Evolutionary conservation across 2,329 filamentous ascomycete genomes (phyloP).

Genomic region (Ophiocordyceps camponoti-floridani): DNA sequence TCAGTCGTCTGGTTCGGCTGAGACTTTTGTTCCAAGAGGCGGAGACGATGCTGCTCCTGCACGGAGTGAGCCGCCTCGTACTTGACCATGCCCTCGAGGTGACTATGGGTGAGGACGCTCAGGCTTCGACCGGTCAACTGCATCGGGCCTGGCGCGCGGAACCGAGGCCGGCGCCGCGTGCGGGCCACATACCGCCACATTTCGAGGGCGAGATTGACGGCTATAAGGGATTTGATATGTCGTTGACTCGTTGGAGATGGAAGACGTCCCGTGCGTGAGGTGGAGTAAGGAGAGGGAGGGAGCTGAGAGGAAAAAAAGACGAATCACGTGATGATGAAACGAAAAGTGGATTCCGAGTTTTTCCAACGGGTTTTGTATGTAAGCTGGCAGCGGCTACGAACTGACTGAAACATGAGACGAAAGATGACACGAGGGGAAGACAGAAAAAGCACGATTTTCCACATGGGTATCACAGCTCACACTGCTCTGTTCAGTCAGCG

Average conservation of each 20-base stretch:
- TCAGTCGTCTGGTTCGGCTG: slow-evolving; percentile 3
- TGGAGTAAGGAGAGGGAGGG: too few relatives aligned
- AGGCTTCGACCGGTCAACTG: not conserved
- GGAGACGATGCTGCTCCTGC: slow-evolving; percentile 16
- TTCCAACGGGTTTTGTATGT: too few relatives aligned
- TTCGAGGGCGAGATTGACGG: not conserved
- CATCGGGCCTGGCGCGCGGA: not conserved
- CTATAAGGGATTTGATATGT: not conserved
- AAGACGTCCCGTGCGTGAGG: too few relatives aligned
- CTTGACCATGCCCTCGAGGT: slow-evolving; percentile 11
- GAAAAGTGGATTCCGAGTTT: too few relatives aligned
- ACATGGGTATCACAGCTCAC: too few relatives aligned
- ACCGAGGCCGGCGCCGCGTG: not conserved
- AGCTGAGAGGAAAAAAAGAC: too few relatives aligned
- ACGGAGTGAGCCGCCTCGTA: slow-evolving; percentile 14
- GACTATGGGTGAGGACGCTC: slow-evolving; percentile 11
- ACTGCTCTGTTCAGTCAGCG: too few relatives aligned
- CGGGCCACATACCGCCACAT: not conserved
- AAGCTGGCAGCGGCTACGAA: too few relatives aligned
- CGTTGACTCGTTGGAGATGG: not conserved
- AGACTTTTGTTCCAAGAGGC: slow-evolving; percentile 17
- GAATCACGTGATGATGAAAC: too few relatives aligned
- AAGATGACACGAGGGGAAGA: too few relatives aligned
- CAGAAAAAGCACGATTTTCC: too few relatives aligned
- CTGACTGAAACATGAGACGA: too few relatives aligned